These are phyloP conservation scores for Chaetomiaceae sp. DNA, from an alignment of 2,329 filamentous ascomycete species.

Conservation along the genomic window DNA sequence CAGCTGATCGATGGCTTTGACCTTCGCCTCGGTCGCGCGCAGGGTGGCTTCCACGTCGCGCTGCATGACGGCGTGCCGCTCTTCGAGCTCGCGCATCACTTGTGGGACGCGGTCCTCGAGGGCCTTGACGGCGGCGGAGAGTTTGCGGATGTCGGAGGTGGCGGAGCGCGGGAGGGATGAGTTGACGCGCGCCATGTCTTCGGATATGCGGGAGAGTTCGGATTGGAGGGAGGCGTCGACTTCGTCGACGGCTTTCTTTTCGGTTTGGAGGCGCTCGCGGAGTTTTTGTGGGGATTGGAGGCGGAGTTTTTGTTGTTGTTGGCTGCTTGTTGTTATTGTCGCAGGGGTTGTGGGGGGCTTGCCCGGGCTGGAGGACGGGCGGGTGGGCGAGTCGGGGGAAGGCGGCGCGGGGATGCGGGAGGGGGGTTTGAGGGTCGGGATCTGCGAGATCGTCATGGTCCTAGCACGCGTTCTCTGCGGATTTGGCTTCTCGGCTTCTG, in stretches of 20 bases:
- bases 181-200: conserved; percentile 66
- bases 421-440: conserved; percentile 47
- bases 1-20: conserved; percentile 77
- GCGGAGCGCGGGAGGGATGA: conserved; percentile 34
- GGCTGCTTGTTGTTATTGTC: conserved; percentile 33
- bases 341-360: conserved; percentile 30
- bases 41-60: conserved; percentile 69
- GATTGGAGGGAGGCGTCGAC: conserved; percentile 66
- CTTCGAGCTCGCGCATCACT: conserved; percentile 54
- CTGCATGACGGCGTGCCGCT: conserved; percentile 60
- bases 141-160: conserved; percentile 43
- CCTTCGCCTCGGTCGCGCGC: conserved; percentile 70
- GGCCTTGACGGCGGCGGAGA: conserved; percentile 55
- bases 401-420: conserved; percentile 30
- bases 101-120: conserved; percentile 65
- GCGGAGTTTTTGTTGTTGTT: conserved; percentile 55
- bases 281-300: conserved; percentile 70
- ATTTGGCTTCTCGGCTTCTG: conserved; percentile 19
- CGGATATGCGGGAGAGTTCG: conserved; percentile 74
- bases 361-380: conserved; percentile 36
- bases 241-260: conserved; percentile 69
- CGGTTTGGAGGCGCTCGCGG: conserved; percentile 78
- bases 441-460: conserved; percentile 49
- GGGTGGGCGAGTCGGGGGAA: conserved; percentile 28
- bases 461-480: conserved; percentile 39